Conservation (phyloP, 2,329 filamentous ascomycete species). For the Meredithiella fracta region DNA sequence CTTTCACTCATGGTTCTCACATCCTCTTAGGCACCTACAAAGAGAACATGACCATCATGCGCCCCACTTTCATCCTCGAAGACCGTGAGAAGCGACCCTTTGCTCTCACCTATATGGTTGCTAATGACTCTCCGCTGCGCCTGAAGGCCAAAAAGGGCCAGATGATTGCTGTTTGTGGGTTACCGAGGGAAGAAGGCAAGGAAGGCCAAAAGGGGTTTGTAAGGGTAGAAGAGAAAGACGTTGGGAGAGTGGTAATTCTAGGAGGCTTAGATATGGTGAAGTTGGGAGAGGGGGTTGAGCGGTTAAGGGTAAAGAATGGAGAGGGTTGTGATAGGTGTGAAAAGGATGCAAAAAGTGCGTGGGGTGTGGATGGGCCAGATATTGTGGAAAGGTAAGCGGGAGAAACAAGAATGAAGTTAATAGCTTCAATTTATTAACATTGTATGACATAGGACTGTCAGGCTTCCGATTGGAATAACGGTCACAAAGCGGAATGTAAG, state of each 20-base stretch:
- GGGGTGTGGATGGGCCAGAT: constrained; percentile 27
- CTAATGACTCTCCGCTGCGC: constrained; percentile 20
- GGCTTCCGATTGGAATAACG: constrained; percentile 15
- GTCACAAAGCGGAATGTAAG: constrained; percentile 16
- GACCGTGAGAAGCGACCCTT: constrained; percentile 27
- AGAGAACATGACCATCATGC: constrained; percentile 32
- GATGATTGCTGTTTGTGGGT: constrained; percentile 19
- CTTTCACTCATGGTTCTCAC: constrained; percentile 14
- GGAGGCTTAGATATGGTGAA: constrained; percentile 16
- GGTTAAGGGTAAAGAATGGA: constrained; percentile 15
- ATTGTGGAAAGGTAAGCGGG: constrained; percentile 30
- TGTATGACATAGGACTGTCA: constrained; percentile 14
- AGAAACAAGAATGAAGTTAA: neutral
- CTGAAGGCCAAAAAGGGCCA: constrained; percentile 26
- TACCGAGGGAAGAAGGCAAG: constrained; percentile 17
- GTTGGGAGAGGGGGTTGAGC: constrained; percentile 20
- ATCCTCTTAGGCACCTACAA: constrained; percentile 27
- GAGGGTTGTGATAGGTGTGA: constrained; percentile 19
- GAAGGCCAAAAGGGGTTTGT: constrained; percentile 23
- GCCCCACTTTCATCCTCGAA: constrained; percentile 30
- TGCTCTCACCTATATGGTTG: constrained; percentile 30
- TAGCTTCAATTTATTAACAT: neutral
- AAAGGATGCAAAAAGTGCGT: constrained; percentile 25
- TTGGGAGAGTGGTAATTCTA: constrained; percentile 22
- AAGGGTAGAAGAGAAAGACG: constrained; percentile 21